Evolutionary conservation across 495 filamentous ascomycete species (phyloP).

Genomic region (Penicillium soppii): DNA sequence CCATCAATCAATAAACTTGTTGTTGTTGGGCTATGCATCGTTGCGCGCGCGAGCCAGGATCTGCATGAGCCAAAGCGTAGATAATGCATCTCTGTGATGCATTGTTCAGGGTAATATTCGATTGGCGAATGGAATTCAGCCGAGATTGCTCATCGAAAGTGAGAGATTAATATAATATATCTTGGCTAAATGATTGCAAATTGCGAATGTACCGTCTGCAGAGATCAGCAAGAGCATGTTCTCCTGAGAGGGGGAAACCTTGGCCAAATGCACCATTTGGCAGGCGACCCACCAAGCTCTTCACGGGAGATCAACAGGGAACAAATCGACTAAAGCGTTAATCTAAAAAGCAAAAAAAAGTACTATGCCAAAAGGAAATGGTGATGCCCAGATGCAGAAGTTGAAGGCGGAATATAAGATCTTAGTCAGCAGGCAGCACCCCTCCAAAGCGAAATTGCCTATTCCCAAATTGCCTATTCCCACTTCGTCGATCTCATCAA

Average conservation of each 20-base stretch:
- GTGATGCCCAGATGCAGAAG: neutral
- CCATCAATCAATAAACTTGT: neutral
- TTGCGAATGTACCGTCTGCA: neutral
- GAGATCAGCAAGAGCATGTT: neutral
- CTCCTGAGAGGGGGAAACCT: neutral
- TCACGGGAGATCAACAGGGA: constrained; percentile 18
- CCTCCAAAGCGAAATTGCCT: no score
- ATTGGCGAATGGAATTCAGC: neutral
- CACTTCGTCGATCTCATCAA: neutral
- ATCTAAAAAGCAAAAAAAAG: neutral
- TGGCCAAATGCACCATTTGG: constrained; percentile 4
- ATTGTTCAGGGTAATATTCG: neutral
- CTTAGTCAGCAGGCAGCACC: constrained; percentile 7
- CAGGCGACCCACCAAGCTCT: constrained; percentile 15
- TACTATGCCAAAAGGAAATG: neutral
- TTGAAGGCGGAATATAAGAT: neutral
- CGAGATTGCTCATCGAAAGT: neutral
- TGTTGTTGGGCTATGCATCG: neutral
- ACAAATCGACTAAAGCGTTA: neutral
- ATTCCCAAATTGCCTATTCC: constrained; percentile 5
- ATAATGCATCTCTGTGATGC: neutral
- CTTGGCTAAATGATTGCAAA: constrained; percentile 2
- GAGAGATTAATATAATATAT: neutral
- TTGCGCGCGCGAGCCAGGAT: neutral
- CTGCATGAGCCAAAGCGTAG: neutral